These are phyloP conservation scores for Glutinoglossum americanum DNA, from an alignment of 495 filamentous ascomycete species.

Conservation along the genomic window DNA sequence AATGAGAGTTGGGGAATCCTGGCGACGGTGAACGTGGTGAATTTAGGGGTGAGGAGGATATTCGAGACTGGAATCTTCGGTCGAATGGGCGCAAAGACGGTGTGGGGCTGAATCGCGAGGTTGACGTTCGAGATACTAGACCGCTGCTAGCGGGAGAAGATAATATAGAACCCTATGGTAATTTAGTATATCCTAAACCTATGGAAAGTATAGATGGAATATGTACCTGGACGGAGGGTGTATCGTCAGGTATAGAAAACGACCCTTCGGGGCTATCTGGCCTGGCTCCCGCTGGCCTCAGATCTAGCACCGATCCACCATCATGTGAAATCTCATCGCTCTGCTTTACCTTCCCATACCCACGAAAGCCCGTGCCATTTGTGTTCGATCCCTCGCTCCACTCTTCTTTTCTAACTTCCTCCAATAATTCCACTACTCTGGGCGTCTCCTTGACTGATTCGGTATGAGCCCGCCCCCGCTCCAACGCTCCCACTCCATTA, in stretches of 20 bases:
- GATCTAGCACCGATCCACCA: conserved; percentile 7
- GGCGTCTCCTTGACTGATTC: conserved; percentile 1
- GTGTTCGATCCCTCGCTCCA: background rate
- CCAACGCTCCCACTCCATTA: background rate
- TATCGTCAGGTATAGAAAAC: conserved; percentile 69
- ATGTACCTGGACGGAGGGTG: conserved; percentile 67
- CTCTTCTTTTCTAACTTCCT: background rate
- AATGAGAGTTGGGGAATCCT: conserved; percentile 51
- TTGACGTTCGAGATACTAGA: conserved; percentile 25
- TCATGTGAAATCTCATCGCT: conserved; percentile 3
- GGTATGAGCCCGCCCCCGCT: background rate
- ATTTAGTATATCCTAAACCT: conserved; percentile 5
- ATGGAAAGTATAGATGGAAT: background rate
- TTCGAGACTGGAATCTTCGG: conserved; percentile 72
- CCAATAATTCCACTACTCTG: background rate
- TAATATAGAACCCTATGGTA: conserved; percentile 46
- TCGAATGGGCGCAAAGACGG: conserved; percentile 85
- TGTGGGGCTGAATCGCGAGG: conserved; percentile 23
- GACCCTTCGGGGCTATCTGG: conserved; percentile 19
- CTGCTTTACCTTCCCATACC: conserved; percentile 1
- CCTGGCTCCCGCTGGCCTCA: conserved; percentile 3
- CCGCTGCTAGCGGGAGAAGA: conserved; percentile 56
- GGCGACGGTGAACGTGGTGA: conserved; percentile 58
- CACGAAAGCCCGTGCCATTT: background rate
- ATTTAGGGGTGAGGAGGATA: conserved; percentile 35